phyloP scores from a whole-genome alignment of 768 basidiomycete genomes.

The Glaciozyma martinii region DNA sequence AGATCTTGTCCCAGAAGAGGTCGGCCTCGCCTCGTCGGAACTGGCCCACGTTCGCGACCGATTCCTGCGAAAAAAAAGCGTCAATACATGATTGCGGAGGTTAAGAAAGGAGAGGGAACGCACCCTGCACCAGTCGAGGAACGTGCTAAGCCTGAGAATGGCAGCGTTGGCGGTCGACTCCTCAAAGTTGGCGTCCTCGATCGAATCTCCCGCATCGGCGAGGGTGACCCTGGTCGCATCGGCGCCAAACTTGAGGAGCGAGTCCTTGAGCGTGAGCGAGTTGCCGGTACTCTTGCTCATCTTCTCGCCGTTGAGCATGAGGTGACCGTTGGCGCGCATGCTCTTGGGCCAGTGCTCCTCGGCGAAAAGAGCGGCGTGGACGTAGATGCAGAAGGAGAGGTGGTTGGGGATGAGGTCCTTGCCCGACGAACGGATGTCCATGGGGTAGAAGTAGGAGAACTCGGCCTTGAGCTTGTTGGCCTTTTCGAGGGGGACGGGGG shows the following conservation, averaged over 20 bases:
- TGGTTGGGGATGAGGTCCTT: constrained; percentile 96
- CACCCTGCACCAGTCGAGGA: constrained; percentile 86
- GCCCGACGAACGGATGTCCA: constrained; percentile 94
- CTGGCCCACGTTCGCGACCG: constrained; percentile 59
- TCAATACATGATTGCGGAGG: not conserved
- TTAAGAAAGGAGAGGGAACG: constrained; percentile 9
- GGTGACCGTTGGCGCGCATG: constrained; percentile 90
- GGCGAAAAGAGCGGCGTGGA: constrained; percentile 85
- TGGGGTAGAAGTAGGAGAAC: constrained; percentile 94
- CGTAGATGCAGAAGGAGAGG: constrained; percentile 86
- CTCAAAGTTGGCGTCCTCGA: constrained; percentile 98
- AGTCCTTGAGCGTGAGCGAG: constrained; percentile 78
- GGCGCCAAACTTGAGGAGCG: constrained; percentile 89
- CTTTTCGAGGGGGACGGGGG: constrained; percentile 63
- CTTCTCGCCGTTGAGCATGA: constrained; percentile 96
- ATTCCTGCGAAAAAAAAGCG: constrained; percentile 52
- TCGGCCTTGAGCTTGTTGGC: constrained; percentile 77
- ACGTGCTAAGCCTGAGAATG: constrained; percentile 82
- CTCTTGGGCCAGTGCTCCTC: constrained; percentile 82
- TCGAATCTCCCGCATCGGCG: constrained; percentile 93
- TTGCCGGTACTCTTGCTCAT: constrained; percentile 98
- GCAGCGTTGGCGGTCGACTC: constrained; percentile 96
- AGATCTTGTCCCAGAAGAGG: constrained; percentile 75
- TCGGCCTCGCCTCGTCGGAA: constrained; percentile 63
- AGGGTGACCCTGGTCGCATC: constrained; percentile 84